phyloP scores from a whole-genome alignment of 805 yeast species.

The Yamadazyma takamatsuzukensis region DNA sequence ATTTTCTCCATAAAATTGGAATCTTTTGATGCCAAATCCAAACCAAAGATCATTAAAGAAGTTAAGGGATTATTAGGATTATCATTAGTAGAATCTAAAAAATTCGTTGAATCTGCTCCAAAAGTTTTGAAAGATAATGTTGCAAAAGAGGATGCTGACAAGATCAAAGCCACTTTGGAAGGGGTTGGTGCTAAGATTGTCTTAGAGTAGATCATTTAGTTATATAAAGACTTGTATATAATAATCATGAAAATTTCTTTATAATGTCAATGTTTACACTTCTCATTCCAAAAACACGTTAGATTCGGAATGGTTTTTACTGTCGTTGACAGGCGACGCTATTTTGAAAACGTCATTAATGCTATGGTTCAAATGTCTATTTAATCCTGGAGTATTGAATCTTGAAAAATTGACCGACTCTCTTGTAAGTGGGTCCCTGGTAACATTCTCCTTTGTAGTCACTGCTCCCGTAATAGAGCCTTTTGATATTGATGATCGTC shows the following conservation, averaged over 20 bases:
- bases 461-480: constrained; percentile 1
- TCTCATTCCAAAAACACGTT: constrained; percentile 3
- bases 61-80: constrained; percentile 88
- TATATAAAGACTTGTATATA: constrained; percentile 12
- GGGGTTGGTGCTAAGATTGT: constrained; percentile 91
- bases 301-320: constrained; percentile 1
- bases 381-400: constrained; percentile 3
- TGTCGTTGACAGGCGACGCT: constrained; percentile 6
- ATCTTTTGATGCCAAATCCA: constrained; percentile 88
- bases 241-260: constrained; percentile 5
- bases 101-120: constrained; percentile 97
- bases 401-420: constrained; percentile 1
- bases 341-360: constrained; percentile 10
- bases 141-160: constrained; percentile 96
- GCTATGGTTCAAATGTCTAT: constrained; percentile 1
- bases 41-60: constrained; percentile 97
- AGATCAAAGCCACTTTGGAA: constrained; percentile 89
- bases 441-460: constrained; percentile 5
- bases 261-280: background rate
- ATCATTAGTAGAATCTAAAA: constrained; percentile 94
- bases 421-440: constrained; percentile 1
- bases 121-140: constrained; percentile 92
- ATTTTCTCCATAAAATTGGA: constrained; percentile 90
- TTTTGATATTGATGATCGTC: constrained; percentile 3
- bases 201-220: constrained; percentile 58